Evolutionary conservation across 2,329 filamentous ascomycete genomes (phyloP), one percentile per base, ranked within the genome.

Genomic region (Ilyonectria destructans): DNA sequence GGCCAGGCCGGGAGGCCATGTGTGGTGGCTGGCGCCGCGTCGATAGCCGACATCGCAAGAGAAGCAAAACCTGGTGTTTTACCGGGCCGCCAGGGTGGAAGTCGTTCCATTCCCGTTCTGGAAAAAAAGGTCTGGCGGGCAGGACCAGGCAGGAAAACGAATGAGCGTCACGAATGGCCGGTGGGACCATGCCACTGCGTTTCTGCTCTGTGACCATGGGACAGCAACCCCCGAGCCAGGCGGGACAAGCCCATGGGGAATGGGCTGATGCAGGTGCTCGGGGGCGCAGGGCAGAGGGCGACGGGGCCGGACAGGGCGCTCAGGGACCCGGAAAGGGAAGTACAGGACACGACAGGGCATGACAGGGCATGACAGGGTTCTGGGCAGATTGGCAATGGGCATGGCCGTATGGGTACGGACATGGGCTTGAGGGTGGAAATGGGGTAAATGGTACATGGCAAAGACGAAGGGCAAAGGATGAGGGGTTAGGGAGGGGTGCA

Each of bases 71-170:
- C 40, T 46, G 48, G 62, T 65, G 49, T 33, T 35, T 52, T 35
- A 15, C 46, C 13, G 35, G 49, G n/a, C 12, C 15, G 19, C 15
- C 8, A 2, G 29, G 10, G n/a, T 23, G 35, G 58, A 45, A 71
- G 70, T 74, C 68, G 68, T 72, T 72, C 71, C 70, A 74, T 74
- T 45, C 70, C 62, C 26, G 68, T 73, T 74, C 72, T 74, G 70
- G 72, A 74, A 74, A 43, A 59, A 65, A 58, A 57, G 65, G 65
- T 62, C 55, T 57, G 59, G 65, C 52, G 61, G 43, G 37, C 33
- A 45, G 40, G 40, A 43, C 15, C 40, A 43, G 15, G 40, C 40
- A 6, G 15, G 40, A 56, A 15, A 37, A 26, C 31, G 31, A 56
- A 56, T 43, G 60, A n/a, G 26, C 29, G 40, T n/a, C 15, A 48